Percentiles rank a stretch among this genome's conserved stretches.
These are phyloP conservation scores for Cryptosporidium meleagridis DNA, from an alignment of 169 alveolate species.

Conservation along the genomic window DNA sequence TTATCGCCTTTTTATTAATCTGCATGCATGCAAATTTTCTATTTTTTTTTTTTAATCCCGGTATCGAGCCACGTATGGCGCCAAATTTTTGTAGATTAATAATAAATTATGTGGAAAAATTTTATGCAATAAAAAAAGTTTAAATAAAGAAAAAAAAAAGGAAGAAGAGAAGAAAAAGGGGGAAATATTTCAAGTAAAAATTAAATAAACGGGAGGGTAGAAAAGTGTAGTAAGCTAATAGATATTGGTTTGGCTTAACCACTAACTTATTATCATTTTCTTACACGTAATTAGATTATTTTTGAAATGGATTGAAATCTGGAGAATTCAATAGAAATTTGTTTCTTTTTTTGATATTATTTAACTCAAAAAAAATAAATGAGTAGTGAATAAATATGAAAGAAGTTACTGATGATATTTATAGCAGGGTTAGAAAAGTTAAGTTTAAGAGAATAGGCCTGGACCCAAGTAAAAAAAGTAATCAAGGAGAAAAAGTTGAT, in stretches of 20 bases:
- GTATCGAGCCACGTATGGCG: constrained; percentile 54
- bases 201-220: no score
- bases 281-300: neutral
- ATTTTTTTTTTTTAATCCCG: constrained; percentile 7
- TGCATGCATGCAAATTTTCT: neutral
- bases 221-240: no score
- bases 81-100: constrained; percentile 18
- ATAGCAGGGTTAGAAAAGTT: constrained; percentile 34
- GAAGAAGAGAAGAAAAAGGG: neutral
- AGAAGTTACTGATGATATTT: constrained; percentile 4
- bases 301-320: neutral
- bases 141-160: neutral
- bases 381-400: neutral
- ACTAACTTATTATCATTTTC: no score
- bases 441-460: neutral
- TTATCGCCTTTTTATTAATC: neutral
- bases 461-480: neutral
- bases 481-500: neutral
- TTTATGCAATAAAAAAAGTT: neutral
- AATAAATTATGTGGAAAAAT: neutral
- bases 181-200: neutral
- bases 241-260: no score
- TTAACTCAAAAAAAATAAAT: no score
- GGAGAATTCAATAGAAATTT: neutral
- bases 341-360: no score